Evolutionary conservation across 345 rosid genomes (phyloP), one percentile per base, ranked within the genome.

Genomic region (Euphorbia peplus): DNA sequence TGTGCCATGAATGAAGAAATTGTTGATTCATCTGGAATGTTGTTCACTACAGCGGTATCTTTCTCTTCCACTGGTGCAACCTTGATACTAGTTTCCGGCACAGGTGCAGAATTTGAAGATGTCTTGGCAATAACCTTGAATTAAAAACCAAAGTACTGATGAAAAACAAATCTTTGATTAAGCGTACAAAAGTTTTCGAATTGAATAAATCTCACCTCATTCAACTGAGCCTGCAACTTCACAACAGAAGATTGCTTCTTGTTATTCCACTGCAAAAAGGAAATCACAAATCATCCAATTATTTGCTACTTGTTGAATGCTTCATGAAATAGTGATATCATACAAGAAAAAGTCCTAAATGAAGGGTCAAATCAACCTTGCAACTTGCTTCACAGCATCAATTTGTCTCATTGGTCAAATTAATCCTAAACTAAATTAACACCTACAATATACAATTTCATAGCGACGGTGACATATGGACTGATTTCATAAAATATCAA

Each of bases 1-100:
- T 91, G 90, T 32, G 83, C 19, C 91, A 93, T 89, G 78, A 93
- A 93, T 42, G 83, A 92, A n/a, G 89, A 78, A 64, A 91, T 76
- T 10, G 84, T 64, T 7, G 83, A 64, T 35, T 81, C 73, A 78
- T 88, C 91, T 4, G 90, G 83, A 79, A 84, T 79, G n/a, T 29
- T 69, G 30, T 59, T 75, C 62, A 74, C 86, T 1, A 62, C 64
- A 18, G 81, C 60, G 39, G 69, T 72, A 47, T 66, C 84, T 55
- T 82, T 79, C 65, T 74, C 91, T 32, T 84, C 73, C 0, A 73
- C 5, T 61, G 77, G 70, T 8, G 73, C 76, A 58, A 64, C 72
- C 69, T 74, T 66, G 2, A 64, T 59, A 29, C 59, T 68, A 18
- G 68, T 63, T 54, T 80, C 83, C n/a, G 71, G 22, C 29, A 70